phyloP scores from a whole-genome alignment of 805 yeast genomes.

The Metschnikowia shivogae region DNA sequence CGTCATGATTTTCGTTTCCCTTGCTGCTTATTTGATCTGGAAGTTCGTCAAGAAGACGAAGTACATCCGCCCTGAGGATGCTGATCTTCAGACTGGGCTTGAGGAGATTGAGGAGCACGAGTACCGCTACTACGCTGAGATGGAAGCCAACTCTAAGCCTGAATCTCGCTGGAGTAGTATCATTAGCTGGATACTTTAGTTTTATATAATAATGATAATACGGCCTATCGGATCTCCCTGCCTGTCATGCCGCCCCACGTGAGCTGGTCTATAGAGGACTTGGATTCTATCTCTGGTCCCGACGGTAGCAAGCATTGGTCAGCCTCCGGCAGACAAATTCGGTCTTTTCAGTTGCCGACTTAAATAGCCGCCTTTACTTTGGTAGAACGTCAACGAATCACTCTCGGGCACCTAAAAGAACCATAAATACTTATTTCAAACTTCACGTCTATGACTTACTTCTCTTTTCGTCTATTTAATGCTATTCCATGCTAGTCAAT shows the following conservation, averaged over 20 bases:
- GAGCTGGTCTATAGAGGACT: no score
- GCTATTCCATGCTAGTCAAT: conserved; percentile 29
- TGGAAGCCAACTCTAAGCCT: conserved; percentile 24
- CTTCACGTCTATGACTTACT: background rate
- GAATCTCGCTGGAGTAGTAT: conserved; percentile 13
- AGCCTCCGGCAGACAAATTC: no score
- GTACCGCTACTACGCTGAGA: conserved; percentile 34
- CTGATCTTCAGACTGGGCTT: conserved; percentile 43
- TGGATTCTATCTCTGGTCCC: no score
- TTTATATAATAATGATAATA: background rate
- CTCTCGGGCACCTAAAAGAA: no score
- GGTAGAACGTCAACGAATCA: no score
- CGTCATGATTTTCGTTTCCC: conserved; percentile 56
- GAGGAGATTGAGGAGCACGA: conserved; percentile 50
- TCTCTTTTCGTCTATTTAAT: background rate
- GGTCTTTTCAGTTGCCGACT: no score
- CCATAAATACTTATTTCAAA: no score
- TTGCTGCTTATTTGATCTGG: conserved; percentile 33
- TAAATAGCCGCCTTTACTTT: no score
- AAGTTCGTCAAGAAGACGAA: conserved; percentile 35
- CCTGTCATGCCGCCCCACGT: no score
- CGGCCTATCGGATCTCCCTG: no score
- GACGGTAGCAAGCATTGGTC: no score
- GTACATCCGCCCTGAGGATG: conserved; percentile 39
- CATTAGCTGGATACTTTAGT: conserved; percentile 15